These are phyloP conservation scores for Solanum bulbocastanum DNA, from an alignment of 257 asterid genomes.

Conservation along the genomic window DNA sequence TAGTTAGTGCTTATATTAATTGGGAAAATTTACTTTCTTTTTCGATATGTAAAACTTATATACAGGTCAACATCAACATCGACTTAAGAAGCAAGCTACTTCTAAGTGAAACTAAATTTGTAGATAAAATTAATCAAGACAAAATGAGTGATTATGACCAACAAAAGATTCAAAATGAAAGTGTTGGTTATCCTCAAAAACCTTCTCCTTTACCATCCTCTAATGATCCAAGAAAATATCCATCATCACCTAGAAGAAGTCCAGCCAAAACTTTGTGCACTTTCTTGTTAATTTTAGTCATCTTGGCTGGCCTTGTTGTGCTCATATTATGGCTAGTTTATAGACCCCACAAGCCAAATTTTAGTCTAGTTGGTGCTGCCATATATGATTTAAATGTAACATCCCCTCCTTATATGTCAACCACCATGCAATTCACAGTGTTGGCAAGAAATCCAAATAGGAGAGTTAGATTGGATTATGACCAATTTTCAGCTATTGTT, in stretches of 20 bases:
- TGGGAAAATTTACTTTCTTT: background rate
- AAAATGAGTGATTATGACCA: background rate
- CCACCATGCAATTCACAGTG: conserved; percentile 52
- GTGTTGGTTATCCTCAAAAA: background rate
- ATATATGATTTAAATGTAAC: conserved; percentile 34
- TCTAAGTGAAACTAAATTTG: too few species aligned
- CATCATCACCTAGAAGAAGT: background rate
- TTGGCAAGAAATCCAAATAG: conserved; percentile 46
- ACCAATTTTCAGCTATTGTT: conserved; percentile 39
- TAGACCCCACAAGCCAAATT: conserved; percentile 48
- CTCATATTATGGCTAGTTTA: conserved; percentile 46
- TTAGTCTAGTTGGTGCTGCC: conserved; percentile 46
- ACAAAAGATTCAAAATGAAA: background rate
- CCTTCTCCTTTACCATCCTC: background rate
- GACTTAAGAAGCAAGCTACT: background rate
- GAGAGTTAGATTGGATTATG: conserved; percentile 38
- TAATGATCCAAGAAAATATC: background rate
- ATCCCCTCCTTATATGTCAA: conserved; percentile 31
- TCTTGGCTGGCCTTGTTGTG: conserved; percentile 30
- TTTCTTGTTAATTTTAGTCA: conserved; percentile 11
- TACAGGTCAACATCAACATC: background rate
- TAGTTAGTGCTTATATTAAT: background rate
- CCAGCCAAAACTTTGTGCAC: conserved; percentile 7
- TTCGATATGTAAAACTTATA: background rate
- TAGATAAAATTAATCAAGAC: background rate